Conservation (phyloP, 345 rosid species). For the Salix purpurea region DNA sequence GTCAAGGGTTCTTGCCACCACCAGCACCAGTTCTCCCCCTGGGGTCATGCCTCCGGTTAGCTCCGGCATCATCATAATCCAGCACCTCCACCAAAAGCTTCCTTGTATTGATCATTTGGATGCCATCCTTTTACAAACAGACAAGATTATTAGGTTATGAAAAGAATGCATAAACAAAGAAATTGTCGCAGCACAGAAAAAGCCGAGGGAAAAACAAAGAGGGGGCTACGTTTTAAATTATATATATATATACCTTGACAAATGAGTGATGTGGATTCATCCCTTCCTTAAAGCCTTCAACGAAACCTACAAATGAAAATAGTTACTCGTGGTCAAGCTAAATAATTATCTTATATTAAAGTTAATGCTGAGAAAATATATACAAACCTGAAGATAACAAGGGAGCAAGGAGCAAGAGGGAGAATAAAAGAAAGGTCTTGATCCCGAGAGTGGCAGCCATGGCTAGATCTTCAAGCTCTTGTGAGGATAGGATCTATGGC, state of each 20-base stretch:
- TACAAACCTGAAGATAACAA: conserved; percentile 28
- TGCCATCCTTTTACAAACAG: conserved; percentile 17
- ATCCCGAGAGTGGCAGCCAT: conserved; percentile 39
- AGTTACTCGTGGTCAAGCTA: no score
- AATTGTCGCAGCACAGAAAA: neutral
- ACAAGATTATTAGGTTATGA: neutral
- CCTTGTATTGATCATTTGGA: conserved; percentile 28
- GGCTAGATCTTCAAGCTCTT: neutral
- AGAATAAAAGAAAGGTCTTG: conserved; percentile 38
- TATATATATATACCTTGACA: conserved; percentile 18
- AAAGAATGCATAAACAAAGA: neutral
- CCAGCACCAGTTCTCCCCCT: neutral
- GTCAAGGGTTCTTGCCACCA: neutral
- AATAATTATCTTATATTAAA: neutral
- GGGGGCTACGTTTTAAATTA: neutral
- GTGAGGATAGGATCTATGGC: neutral
- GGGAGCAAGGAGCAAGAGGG: conserved; percentile 34
- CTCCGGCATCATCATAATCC: conserved; percentile 59
- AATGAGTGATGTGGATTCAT: conserved; percentile 24
- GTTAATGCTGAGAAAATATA: neutral
- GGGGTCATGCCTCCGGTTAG: conserved; percentile 67
- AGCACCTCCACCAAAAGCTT: conserved; percentile 46
- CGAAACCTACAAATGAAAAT: conserved; percentile 19
- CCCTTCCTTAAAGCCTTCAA: conserved; percentile 35
- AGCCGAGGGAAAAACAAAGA: neutral